A percentile compares a stretch with the other conserved stretches of the same genome.
phyloP scores from a whole-genome alignment of 1,139 yeast genomes.

The Entelexis sorbosivorans region DNA sequence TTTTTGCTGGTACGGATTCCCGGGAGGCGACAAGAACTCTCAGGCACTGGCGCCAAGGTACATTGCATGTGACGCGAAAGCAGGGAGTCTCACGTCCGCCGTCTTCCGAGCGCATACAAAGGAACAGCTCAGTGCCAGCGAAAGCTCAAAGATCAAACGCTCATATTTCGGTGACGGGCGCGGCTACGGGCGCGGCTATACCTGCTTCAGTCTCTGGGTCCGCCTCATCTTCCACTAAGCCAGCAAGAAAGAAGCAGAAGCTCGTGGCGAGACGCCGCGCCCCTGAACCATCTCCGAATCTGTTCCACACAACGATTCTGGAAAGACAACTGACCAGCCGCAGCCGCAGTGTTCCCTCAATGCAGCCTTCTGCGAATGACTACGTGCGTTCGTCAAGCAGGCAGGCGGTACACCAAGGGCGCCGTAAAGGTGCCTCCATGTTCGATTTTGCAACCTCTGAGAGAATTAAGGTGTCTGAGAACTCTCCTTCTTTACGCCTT shows the following conservation, averaged over 20 bases:
- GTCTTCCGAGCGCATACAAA: too few species aligned
- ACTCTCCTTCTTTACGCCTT: neutral
- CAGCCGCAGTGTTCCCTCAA: neutral
- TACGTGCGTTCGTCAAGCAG: neutral
- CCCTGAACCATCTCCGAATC: neutral
- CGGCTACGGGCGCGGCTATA: neutral
- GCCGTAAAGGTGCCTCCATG: neutral
- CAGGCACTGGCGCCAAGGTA: slow-evolving; percentile 6
- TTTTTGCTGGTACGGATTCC: slow-evolving; percentile 4
- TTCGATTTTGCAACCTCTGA: neutral
- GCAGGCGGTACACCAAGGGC: neutral
- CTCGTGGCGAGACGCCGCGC: neutral
- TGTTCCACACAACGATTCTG: slow-evolving; percentile 14
- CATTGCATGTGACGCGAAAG: neutral
- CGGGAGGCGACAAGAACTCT: slow-evolving; percentile 5
- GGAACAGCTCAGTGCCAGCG: neutral
- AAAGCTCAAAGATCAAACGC: neutral
- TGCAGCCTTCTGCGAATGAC: neutral
- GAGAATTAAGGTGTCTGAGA: neutral
- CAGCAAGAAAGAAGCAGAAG: neutral
- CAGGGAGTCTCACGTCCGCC: too few species aligned
- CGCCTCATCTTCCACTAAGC: neutral
- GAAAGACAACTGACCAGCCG: slow-evolving; percentile 1
- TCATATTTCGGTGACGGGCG: too few species aligned
- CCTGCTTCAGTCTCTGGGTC: neutral